A percentile compares a stretch with the other conserved stretches of the same genome.
Conservation (phyloP, 2,329 filamentous ascomycete species). For the Colletotrichum acutatum region DNA sequence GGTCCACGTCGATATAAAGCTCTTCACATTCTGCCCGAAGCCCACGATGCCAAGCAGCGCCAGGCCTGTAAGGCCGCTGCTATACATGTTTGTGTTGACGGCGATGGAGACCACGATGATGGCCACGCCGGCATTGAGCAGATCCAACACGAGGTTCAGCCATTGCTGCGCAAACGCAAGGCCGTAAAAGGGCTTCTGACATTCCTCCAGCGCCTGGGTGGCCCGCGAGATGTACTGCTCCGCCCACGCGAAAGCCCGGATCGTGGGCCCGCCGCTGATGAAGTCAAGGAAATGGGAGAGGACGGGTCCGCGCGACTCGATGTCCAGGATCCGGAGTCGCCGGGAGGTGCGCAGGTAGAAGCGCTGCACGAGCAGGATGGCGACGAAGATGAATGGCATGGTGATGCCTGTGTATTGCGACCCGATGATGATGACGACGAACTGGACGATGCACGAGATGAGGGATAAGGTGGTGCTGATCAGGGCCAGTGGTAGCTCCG, state of each 20-base stretch:
- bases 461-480: too few species aligned
- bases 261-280: constrained; percentile 63
- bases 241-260: constrained; percentile 59
- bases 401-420: not conserved
- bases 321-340: constrained; percentile 58
- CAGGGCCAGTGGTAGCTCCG: constrained; percentile 44
- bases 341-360: constrained; percentile 54
- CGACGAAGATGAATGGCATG: not conserved
- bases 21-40: not conserved
- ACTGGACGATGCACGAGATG: not conserved
- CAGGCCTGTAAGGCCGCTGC: not conserved
- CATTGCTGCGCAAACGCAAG: constrained; percentile 68
- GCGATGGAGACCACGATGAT: constrained; percentile 60
- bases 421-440: not conserved
- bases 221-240: not conserved
- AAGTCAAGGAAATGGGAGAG: constrained; percentile 64
- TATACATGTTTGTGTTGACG: constrained; percentile 41
- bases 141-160: constrained; percentile 61
- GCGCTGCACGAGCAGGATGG: not conserved
- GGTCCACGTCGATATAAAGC: constrained; percentile 37
- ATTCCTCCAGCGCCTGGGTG: not conserved
- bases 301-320: constrained; percentile 69
- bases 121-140: constrained; percentile 54
- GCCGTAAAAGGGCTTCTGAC: constrained; percentile 66
- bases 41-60: not conserved